Evolutionary conservation across 768 basidiomycete species (phyloP).

Genomic region (Coprinellus aureogranulatus): DNA sequence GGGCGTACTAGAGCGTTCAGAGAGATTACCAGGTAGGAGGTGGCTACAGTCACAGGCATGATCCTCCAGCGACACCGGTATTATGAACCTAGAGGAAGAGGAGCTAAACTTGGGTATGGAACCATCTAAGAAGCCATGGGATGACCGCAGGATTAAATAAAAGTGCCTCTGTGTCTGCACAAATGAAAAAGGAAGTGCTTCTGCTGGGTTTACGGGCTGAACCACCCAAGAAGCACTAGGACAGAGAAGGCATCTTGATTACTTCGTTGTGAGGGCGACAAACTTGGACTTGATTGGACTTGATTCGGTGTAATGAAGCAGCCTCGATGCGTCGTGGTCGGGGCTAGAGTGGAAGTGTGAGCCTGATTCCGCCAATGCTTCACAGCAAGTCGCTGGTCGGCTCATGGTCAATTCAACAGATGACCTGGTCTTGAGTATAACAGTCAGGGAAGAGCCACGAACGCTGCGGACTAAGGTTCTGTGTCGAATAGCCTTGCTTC

Average conservation of each 20-base stretch:
- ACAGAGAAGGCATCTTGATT: conserved; percentile 1
- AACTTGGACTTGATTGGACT: neutral
- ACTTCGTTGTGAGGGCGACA: conserved; percentile 6
- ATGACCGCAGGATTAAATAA: conserved; percentile 3
- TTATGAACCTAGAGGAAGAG: conserved; percentile 3
- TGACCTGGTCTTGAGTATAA: neutral
- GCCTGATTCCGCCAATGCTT: too few species aligned
- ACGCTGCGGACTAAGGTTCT: neutral
- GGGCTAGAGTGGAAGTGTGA: too few species aligned
- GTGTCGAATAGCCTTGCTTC: neutral
- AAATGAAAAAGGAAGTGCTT: conserved; percentile 6
- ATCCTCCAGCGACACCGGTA: neutral
- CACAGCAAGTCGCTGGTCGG: too few species aligned
- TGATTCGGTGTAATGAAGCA: neutral
- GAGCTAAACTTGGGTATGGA: neutral
- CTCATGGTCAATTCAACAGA: too few species aligned
- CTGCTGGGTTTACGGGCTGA: conserved; percentile 1
- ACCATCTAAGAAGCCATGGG: conserved; percentile 2
- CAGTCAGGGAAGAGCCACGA: neutral
- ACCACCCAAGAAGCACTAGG: neutral
- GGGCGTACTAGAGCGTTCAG: neutral
- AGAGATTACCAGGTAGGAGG: conserved; percentile 3
- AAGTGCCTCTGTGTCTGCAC: neutral
- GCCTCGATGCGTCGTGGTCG: too few species aligned
- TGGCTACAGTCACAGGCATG: conserved; percentile 2